These are phyloP conservation scores for Skeletonema potamos DNA, from an alignment of 108 stramenopile species.

Conservation along the genomic window DNA sequence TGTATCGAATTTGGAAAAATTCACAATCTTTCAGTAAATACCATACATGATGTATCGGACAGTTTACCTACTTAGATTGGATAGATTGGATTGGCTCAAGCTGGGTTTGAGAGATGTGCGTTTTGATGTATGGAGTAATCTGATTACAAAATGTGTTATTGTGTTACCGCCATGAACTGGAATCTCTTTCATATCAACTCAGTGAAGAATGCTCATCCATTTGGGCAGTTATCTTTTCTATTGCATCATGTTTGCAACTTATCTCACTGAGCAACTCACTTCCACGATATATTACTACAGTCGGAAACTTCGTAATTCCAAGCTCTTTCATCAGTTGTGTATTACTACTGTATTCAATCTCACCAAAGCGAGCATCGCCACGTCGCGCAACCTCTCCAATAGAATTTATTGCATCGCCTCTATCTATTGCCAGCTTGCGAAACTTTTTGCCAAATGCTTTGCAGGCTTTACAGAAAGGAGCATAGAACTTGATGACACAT, in stretches of 20 bases:
- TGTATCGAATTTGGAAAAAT: slow-evolving; percentile 64
- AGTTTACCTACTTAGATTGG: neutral
- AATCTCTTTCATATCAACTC: neutral
- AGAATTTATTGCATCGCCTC: slow-evolving; percentile 34
- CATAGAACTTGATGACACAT: slow-evolving; percentile 38
- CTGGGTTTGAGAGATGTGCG: neutral
- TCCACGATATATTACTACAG: slow-evolving; percentile 50
- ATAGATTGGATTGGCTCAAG: neutral
- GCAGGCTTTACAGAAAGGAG: slow-evolving; percentile 45
- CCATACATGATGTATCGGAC: neutral
- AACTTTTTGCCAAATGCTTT: slow-evolving; percentile 42
- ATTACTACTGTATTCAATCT: slow-evolving; percentile 67
- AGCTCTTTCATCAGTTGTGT: slow-evolving; percentile 49
- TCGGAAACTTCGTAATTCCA: slow-evolving; percentile 59
- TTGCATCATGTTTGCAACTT: slow-evolving; percentile 26
- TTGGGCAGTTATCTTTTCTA: slow-evolving; percentile 27
- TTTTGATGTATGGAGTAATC: neutral
- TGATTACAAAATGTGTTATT: neutral
- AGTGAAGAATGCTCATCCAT: slow-evolving; percentile 6
- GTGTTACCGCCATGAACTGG: no score
- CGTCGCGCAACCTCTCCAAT: slow-evolving; percentile 22
- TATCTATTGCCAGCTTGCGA: slow-evolving; percentile 28
- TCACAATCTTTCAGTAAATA: slow-evolving; percentile 54
- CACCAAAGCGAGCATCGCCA: slow-evolving; percentile 59
- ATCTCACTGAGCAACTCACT: slow-evolving; percentile 26